A percentile compares a stretch with the other conserved stretches of the same genome.
Evolutionary conservation across 257 asterid species (phyloP).

Genomic region (Osmanthus fragrans): DNA sequence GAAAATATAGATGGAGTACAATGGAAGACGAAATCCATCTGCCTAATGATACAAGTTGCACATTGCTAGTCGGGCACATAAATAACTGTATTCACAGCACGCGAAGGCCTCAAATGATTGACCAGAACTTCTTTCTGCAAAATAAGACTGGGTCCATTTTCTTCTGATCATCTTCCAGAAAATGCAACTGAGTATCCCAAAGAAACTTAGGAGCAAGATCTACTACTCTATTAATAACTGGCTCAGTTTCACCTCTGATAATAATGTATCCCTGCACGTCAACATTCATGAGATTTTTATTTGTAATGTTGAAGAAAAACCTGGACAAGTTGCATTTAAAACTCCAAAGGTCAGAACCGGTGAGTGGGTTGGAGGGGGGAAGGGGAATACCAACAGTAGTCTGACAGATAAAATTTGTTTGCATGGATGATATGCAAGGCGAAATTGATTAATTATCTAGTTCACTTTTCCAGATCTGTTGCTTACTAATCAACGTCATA

Average conservation of each 20-base stretch:
- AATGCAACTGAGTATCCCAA: conserved; percentile 72
- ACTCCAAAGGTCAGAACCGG: not conserved
- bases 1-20: not conserved
- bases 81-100: conserved; percentile 6
- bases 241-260: conserved; percentile 73
- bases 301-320: too few species aligned
- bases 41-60: conserved; percentile 14
- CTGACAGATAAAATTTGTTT: not conserved
- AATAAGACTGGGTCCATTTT: conserved; percentile 59
- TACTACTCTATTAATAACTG: conserved; percentile 43
- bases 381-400: too few species aligned
- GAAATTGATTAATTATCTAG: too few species aligned
- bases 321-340: not conserved
- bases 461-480: too few species aligned
- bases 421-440: too few species aligned
- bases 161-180: conserved; percentile 60
- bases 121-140: conserved; percentile 87
- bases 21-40: not conserved
- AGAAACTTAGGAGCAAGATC: conserved; percentile 73
- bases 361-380: too few species aligned
- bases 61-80: not conserved
- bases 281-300: conserved; percentile 7
- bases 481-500: too few species aligned
- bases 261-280: conserved; percentile 63
- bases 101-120: conserved; percentile 44